Percentiles rank a stretch among this genome's conserved stretches.
Conservation (phyloP, 495 filamentous ascomycete species). For the Chaetomium tenue region DNA sequence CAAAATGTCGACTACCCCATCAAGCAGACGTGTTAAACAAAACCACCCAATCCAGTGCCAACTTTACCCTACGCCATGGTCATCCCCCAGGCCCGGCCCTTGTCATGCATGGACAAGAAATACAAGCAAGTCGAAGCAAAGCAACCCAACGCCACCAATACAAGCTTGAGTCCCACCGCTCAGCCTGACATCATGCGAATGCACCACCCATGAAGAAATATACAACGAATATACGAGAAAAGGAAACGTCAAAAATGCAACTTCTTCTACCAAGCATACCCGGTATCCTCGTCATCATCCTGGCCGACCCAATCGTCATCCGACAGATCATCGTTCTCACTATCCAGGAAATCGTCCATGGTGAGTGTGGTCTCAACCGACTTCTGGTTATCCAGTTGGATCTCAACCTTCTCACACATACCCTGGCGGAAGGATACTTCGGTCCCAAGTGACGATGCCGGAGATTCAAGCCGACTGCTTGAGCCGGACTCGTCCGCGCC, state of each 20-base stretch:
- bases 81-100: neutral
- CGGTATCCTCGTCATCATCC: constrained; percentile 33
- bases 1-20: neutral
- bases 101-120: neutral
- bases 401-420: constrained; percentile 74
- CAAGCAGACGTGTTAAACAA: neutral
- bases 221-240: neutral
- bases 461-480: neutral
- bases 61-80: neutral
- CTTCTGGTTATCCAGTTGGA: constrained; percentile 80
- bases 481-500: neutral
- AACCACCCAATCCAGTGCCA: neutral
- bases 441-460: neutral
- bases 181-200: neutral
- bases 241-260: neutral
- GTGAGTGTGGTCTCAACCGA: constrained; percentile 68
- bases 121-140: neutral
- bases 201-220: neutral
- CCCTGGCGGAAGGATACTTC: constrained; percentile 59
- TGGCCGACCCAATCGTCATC: constrained; percentile 76
- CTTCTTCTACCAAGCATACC: constrained; percentile 31
- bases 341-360: constrained; percentile 80
- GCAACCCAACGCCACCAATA: neutral
- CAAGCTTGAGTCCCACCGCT: neutral
- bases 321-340: constrained; percentile 54